Base-by-base conservation (phyloP, 108 stramenopile genomes). In the Pseudonitzschia multistriata region DNA sequence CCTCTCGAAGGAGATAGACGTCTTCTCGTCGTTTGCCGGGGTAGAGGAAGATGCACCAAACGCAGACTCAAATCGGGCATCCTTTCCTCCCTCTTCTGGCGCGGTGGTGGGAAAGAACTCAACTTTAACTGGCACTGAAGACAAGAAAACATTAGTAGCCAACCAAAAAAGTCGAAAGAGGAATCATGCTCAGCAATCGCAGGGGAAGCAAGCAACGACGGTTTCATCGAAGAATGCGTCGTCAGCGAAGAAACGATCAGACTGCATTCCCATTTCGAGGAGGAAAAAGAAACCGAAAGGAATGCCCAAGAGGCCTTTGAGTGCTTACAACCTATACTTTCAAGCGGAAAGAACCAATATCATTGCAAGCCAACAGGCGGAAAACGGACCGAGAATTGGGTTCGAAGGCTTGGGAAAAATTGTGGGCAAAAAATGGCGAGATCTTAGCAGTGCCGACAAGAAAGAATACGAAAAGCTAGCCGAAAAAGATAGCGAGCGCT, bases 401-500 rank as follows among this genome's bases (percentile, higher is more conserved):
- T 78, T 78, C 49, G 71, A 78, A 55, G 77, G 71, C 6, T 29
- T 78, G 66, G 77, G 68, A 25, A 81, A 80, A 47, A 68, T 84
- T n/a, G 70, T 84, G 45, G 79, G 77, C 21, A 71, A 73, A 59
- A 47, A 79, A 37, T 86, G 80, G 71, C 74, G 71, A 42, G 59
- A 76, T 24, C 75, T 86, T 10, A 56, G 62, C 22, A 21, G 62
- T 2, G 72, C 61, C 28, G 81, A 79, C 15, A 72, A 75, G 28
- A 74, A 69, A 30, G 54, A 28, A 25, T 86, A 70, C 49, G 81
- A 82, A 25, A 74, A 55, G n/a, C 45, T 65, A 33, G 83, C 85
- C 7, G 83, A 76, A 21, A 56, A 75, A 35, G 85, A 86, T 28
- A 74, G 78, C 45, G 78, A 70, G 42, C 79, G 83, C 39, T 84